Conservation (phyloP, 768 basidiomycete species). For the Pleurotus giganteus region DNA sequence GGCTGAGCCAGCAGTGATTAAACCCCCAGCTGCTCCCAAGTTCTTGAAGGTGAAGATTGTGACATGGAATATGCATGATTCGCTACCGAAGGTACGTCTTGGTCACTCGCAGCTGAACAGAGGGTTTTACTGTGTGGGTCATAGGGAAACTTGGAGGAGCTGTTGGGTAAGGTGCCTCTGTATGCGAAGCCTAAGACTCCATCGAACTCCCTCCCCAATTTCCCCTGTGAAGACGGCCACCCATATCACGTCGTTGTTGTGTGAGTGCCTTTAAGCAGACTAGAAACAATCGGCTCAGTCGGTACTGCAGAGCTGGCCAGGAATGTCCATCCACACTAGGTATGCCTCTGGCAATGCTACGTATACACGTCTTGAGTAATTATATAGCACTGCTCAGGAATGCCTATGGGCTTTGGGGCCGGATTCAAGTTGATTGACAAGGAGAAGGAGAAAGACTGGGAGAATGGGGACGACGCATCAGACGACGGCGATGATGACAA, state of each 20-base stretch:
- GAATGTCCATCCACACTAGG: conserved; percentile 84
- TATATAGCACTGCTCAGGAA: conserved; percentile 38
- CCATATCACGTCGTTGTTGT: conserved; percentile 80
- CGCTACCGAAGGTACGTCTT: conserved; percentile 61
- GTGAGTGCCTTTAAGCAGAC: conserved; percentile 37
- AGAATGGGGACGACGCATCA: conserved; percentile 36
- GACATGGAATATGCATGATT: conserved; percentile 89
- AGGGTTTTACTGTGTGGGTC: no score
- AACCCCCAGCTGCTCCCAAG: conserved; percentile 27
- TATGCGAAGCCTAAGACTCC: conserved; percentile 29
- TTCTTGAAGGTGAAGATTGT: conserved; percentile 67
- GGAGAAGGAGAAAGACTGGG: conserved; percentile 39
- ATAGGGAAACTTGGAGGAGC: conserved; percentile 72
- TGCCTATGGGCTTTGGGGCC: conserved; percentile 77
- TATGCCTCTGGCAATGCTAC: conserved; percentile 21
- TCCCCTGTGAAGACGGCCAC: conserved; percentile 53
- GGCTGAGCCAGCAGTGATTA: conserved; percentile 20
- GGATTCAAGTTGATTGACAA: conserved; percentile 68
- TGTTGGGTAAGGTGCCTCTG: conserved; percentile 59
- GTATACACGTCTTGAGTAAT: not conserved
- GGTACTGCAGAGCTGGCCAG: conserved; percentile 48
- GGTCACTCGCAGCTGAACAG: no score
- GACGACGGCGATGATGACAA: conserved; percentile 20
- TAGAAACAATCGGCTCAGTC: conserved; percentile 16
- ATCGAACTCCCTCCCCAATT: conserved; percentile 38